Percentiles rank a stretch among this genome's conserved stretches.
phyloP scores from a whole-genome alignment of 2,329 filamentous ascomycete genomes.

The Monilinia polystroma region DNA sequence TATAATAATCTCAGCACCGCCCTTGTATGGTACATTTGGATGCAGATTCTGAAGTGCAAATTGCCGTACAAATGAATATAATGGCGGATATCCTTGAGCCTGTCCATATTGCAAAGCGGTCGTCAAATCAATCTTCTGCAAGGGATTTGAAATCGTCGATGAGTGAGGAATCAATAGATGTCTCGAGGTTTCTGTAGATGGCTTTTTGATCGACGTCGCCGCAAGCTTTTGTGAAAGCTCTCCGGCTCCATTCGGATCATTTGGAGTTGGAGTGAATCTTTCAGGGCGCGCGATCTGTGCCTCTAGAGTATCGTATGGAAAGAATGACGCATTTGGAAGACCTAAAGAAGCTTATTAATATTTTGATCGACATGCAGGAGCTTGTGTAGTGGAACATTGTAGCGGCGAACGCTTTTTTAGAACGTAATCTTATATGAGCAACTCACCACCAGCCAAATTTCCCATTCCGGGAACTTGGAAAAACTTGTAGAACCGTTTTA shows the following conservation, averaged over 20 bases:
- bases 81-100: constrained; percentile 76
- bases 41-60: constrained; percentile 76
- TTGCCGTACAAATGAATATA: constrained; percentile 74
- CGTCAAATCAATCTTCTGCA: constrained; percentile 74
- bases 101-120: constrained; percentile 85
- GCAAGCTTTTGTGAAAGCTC: constrained; percentile 42
- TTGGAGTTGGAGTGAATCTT: constrained; percentile 70
- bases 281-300: constrained; percentile 72
- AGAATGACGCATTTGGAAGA: constrained; percentile 76
- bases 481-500: constrained; percentile 87
- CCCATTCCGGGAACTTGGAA: constrained; percentile 64
- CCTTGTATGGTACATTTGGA: constrained; percentile 75
- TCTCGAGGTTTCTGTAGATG: constrained; percentile 31
- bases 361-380: constrained; percentile 11
- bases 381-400: background rate
- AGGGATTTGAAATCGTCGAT: constrained; percentile 55
- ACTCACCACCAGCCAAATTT: constrained; percentile 61
- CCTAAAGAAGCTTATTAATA: constrained; percentile 45
- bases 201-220: constrained; percentile 36
- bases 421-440: background rate
- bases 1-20: constrained; percentile 73
- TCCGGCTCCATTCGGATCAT: constrained; percentile 47
- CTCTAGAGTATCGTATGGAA: constrained; percentile 89
- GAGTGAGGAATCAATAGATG: constrained; percentile 73
- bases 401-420: constrained; percentile 2